Base-by-base conservation (phyloP, 2,329 filamentous ascomycete genomes). In the Dactylellina haptotyla region DNA sequence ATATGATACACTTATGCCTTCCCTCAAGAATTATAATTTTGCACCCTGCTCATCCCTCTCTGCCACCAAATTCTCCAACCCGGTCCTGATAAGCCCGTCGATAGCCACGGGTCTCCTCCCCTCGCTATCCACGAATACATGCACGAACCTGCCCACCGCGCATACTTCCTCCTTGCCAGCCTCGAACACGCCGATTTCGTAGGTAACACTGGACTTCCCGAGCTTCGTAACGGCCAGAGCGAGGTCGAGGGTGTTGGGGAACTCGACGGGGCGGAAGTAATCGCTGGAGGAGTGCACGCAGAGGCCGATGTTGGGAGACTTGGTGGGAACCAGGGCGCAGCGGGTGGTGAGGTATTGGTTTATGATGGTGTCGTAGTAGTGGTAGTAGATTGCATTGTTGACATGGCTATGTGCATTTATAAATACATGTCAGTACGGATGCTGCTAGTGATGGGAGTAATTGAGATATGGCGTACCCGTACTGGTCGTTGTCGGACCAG, bases 331-430 rank as follows among this genome's bases (percentile, higher is more conserved):
- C 58, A 96, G 87, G 10, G 86, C 86, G 80, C 92, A 96, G 78
- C 91, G 84, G 57, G 89, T 84, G 75, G 96, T 92, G 16, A 98
- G 86, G 80, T 95, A 98, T 53, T 89, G 86, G 81, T 97, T 98
- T 80, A 96, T 88, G 69, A 96, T 87, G 0, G 91, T 93, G 83
- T 98, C 94, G 80, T 96, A 95, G 65, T 96, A 85, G 75, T 90
- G 89, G 78, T 91, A 91, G 81, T 97, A 97, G 61, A 95, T 85
- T 41, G 89, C 90, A 80, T 96, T 97, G 83, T 97, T 97, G 84
- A 96, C 88, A 80, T 98, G 94, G 73, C 91, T 72, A 25, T 34
- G 4, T 6, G 41, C 28, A n/a, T n/a, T n/a, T n/a, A n/a, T 41
- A 50, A 1, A 48, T 54, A 30, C 6, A 43, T 9, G n/a, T 43